Base-by-base conservation (phyloP, 495 filamentous ascomycete species). In the Apiosordaria backusii region DNA sequence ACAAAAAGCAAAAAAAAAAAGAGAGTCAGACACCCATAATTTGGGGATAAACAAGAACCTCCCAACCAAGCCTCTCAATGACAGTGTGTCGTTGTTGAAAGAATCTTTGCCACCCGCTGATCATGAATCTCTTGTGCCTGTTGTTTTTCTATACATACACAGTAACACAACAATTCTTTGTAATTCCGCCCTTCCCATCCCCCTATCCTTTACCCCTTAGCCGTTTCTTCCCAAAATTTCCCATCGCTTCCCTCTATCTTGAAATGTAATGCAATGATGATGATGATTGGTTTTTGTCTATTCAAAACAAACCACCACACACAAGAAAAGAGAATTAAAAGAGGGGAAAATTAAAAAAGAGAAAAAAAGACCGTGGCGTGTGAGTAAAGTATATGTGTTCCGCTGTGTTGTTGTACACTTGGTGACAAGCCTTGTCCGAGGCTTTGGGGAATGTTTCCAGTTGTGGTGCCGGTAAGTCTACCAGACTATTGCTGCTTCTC, bases 401-500 rank as follows among this genome's bases (percentile, higher is more conserved):
- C 25, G 57, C 25, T 59, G 16, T 59, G 57, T 40, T 61, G 59
- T 61, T 61, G 23, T 59, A 59, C 57, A 59, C 57, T 27, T 21
- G 21, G 26, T 10, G 26, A 59, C 23, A 59, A 63, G n/a, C 15
- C 22, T 27, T 29, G 50, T 45, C 1, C 9, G 16, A 15, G 35
- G 35, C 35, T 45, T 45, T 45, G 35, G 35, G 9, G 35, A 15
- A 45, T 45, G 35, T 13, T 10, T 7, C 35, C 35, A 13, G 16
- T n/a, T 45, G 1, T 13, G 35, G 16, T 13, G 9, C 6, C 16
- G 35, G 6, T 45, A 13, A 6, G 10, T 45, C 35, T 13, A 29
- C 26, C 26, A 23, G 16, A 25, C n/a, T 59, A 27, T 27, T 59
- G 22, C 57, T 59, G 57, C 58, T 70, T 70, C 23, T 67, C 68